These are phyloP conservation scores for Aegilops sharonensis DNA, from an alignment of 176 grass and related monocot species.

Conservation along the genomic window DNA sequence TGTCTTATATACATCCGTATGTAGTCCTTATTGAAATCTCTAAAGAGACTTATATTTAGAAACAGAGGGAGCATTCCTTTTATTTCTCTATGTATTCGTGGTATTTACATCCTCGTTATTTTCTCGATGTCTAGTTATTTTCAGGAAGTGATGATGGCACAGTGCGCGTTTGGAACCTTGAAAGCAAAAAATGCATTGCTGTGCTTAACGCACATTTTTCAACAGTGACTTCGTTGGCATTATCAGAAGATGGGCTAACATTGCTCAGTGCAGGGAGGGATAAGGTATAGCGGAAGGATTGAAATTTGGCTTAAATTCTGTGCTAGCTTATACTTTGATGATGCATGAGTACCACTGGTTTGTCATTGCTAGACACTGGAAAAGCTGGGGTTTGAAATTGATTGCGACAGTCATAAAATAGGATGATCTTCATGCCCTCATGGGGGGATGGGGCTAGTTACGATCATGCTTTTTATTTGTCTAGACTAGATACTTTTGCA, in stretches of 20 bases:
- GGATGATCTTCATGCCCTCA: not conserved
- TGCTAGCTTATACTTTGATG: not conserved
- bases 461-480: not conserved
- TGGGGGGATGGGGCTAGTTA: not conserved
- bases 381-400: not conserved
- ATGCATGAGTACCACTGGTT: constrained; percentile 9
- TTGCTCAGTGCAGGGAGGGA: constrained; percentile 93
- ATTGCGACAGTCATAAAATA: not conserved
- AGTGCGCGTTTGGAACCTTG: constrained; percentile 79
- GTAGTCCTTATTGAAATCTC: too few relatives aligned
- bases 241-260: constrained; percentile 73
- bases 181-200: constrained; percentile 77
- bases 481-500: too few relatives aligned
- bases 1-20: too few relatives aligned
- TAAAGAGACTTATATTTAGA: too few relatives aligned
- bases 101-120: constrained; percentile 21
- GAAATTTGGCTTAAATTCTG: not conserved
- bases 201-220: constrained; percentile 83
- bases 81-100: not conserved
- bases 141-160: constrained; percentile 83
- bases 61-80: too few relatives aligned
- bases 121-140: constrained; percentile 66
- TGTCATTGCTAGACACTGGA: not conserved
- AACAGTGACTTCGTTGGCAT: constrained; percentile 71
- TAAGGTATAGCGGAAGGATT: constrained; percentile 47